Percentiles rank a stretch among this genome's conserved stretches.
These are phyloP conservation scores for Fusarium verrucosum DNA, from an alignment of 2,329 filamentous ascomycete genomes.

Conservation along the genomic window DNA sequence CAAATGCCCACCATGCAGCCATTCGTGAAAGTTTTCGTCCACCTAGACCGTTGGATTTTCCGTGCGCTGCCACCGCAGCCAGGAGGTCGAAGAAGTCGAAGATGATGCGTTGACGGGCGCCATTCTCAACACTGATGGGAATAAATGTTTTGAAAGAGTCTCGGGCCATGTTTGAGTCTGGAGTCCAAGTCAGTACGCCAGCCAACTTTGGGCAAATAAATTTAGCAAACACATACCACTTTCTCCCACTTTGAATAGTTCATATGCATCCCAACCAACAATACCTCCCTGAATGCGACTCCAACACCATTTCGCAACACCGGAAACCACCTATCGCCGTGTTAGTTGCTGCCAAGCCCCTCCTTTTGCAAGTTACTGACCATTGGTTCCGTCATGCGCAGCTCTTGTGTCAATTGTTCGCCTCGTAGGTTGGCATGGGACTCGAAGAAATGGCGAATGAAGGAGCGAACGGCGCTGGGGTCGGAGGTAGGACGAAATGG, in stretches of 20 bases:
- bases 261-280: conserved; percentile 96
- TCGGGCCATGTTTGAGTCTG: conserved; percentile 89
- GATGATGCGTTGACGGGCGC: conserved; percentile 85
- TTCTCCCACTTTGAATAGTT: conserved; percentile 94
- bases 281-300: conserved; percentile 89
- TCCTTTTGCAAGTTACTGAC: conserved; percentile 60
- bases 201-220: background rate
- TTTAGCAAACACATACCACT: conserved; percentile 65
- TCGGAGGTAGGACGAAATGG: conserved; percentile 95
- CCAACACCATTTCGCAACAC: conserved; percentile 99
- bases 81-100: conserved; percentile 97
- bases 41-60: conserved; percentile 91
- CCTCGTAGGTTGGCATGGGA: conserved; percentile 71
- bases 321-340: conserved; percentile 78
- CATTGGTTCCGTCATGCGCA: conserved; percentile 93
- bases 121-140: conserved; percentile 89
- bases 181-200: conserved; percentile 27
- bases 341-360: conserved; percentile 36
- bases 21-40: conserved; percentile 93
- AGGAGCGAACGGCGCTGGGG: conserved; percentile 88
- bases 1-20: conserved; percentile 99
- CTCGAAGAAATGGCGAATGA: conserved; percentile 92
- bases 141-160: conserved; percentile 98
- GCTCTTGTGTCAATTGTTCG: conserved; percentile 79
- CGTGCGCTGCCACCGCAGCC: conserved; percentile 88